Evolutionary conservation across 108 stramenopile species (phyloP).

Genomic region (Seminavis robusta): DNA sequence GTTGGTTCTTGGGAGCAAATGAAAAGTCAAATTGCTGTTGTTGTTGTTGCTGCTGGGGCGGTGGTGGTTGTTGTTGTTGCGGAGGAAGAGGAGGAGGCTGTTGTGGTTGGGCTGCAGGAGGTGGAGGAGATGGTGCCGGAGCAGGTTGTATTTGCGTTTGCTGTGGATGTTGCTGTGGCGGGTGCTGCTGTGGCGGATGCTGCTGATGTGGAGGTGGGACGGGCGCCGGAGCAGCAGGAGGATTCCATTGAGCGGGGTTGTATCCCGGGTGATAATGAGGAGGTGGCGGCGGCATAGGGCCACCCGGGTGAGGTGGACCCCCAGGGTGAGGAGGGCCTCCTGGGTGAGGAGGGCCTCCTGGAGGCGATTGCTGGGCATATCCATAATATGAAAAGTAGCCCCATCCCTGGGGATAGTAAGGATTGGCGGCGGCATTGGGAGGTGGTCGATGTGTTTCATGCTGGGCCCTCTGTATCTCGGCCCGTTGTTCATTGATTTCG

Average conservation of each 20-base stretch:
- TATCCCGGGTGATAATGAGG: too few species aligned
- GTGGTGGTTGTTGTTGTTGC: neutral
- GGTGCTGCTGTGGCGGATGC: neutral
- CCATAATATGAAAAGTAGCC: constrained; percentile 11
- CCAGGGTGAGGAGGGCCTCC: too few species aligned
- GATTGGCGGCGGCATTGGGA: neutral
- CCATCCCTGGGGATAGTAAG: constrained; percentile 7
- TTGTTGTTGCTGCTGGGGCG: neutral
- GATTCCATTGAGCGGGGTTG: too few species aligned
- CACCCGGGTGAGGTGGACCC: too few species aligned
- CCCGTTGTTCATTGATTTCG: constrained; percentile 50
- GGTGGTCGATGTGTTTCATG: constrained; percentile 3
- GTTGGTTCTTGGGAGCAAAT: too few species aligned
- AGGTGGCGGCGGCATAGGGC: too few species aligned
- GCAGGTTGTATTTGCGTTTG: neutral
- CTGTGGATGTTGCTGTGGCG: neutral
- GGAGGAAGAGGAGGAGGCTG: constrained; percentile 6
- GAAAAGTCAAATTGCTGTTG: neutral
- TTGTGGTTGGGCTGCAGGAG: constrained; percentile 2
- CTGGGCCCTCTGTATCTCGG: constrained; percentile 34
- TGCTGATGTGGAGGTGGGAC: constrained; percentile 6
- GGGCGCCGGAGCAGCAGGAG: constrained; percentile 3
- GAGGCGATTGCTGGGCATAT: constrained; percentile 6
- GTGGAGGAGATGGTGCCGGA: neutral
- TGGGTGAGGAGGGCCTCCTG: too few species aligned